Base-by-base conservation (phyloP, 352 stramenopile species). In the Pythium myriotylum region DNA sequence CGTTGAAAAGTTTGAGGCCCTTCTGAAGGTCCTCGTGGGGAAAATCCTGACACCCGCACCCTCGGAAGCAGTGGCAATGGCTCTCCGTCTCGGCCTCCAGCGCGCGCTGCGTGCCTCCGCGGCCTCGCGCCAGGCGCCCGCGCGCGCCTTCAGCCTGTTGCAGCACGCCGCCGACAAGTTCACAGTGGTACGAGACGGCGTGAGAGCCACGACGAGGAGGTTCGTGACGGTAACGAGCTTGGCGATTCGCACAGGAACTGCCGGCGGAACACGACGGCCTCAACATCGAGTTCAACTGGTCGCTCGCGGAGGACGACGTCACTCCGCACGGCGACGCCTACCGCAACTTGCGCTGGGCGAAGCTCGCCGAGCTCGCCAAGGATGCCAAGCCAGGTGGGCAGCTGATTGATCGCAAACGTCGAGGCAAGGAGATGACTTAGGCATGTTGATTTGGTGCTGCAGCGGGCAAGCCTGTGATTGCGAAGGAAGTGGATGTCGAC, bases 231-330 rank as follows among this genome's bases (percentile, higher is more conserved):
- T n/a, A n/a, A n/a, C n/a, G n/a, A n/a, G n/a, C n/a, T n/a, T n/a
- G 50, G 40, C 53, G 51, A 40, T 27, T 17, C 23, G 33, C 69
- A 62, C 37, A 91, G 81, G 74, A 89, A n/a, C 80, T 92, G 33
- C 85, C 85, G 5, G 55, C 91, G 58, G 79, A 92, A 67, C 80
- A 86, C 64, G 85, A 92, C 22, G 85, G 79, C 3, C 70, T 92
- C 13, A 86, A 92, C 73, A 91, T 92, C 32, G 83, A 94, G 60
- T 92, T 94, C 59, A 94, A 94, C 69, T 94, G 85, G 85, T 92
- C 83, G 55, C 70, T 94, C 4, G 85, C 79, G 0, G 74, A 89
- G 39, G 83, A 94, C 62, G 85, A 94, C 57, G 81, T 94, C 57
- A 91, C 81, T 50, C 81, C 85, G 43, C 76, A 88, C 59, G 81